Evolutionary conservation across 1,284 basidiomycete species (phyloP).

Genomic region (Austroboletus novae-zelandiae): DNA sequence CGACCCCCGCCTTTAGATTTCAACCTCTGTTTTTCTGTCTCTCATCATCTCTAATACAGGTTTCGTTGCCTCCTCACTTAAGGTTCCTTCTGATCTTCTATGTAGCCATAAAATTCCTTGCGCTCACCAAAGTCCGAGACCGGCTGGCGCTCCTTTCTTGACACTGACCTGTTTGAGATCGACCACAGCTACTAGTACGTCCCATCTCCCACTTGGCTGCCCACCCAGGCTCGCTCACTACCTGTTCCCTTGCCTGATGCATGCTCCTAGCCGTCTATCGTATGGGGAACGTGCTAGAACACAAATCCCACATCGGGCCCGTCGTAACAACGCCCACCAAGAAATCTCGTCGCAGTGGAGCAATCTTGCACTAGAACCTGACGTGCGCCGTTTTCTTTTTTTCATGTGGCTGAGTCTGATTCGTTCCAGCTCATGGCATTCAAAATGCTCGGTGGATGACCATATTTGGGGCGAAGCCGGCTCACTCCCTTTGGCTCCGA

Average conservation of each 20-base stretch:
- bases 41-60: no score
- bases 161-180: no score
- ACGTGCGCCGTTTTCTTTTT: constrained; percentile 34
- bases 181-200: constrained; percentile 6
- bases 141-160: no score
- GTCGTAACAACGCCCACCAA: background rate
- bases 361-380: constrained; percentile 37
- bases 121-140: no score
- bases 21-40: no score
- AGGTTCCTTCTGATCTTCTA: no score
- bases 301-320: constrained; percentile 34
- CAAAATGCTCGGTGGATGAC: constrained; percentile 40
- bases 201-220: background rate
- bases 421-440: constrained; percentile 48
- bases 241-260: background rate
- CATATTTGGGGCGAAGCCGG: constrained; percentile 16
- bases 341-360: constrained; percentile 13
- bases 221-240: background rate
- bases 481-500: background rate
- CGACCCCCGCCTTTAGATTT: no score
- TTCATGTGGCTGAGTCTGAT: constrained; percentile 3
- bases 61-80: no score
- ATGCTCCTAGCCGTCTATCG: constrained; percentile 5
- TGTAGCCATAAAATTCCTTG: no score
- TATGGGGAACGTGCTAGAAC: constrained; percentile 11